These are phyloP conservation scores for Bocquillonia castaneifolia DNA, from an alignment of 441 rosid genomes.

Conservation along the genomic window DNA sequence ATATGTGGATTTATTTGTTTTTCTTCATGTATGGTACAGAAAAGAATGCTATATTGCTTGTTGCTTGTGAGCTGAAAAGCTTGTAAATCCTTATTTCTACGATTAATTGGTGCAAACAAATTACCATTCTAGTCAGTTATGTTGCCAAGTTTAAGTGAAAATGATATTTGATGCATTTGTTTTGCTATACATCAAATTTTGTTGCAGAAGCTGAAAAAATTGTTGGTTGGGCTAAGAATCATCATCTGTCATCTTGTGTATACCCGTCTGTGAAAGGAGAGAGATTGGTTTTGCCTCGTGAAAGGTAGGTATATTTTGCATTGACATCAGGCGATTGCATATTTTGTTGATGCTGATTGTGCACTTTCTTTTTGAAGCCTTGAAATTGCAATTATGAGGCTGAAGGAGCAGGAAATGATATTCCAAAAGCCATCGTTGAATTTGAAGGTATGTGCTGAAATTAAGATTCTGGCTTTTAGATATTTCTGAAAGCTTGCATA, in stretches of 20 bases:
- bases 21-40: not conserved
- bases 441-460: conserved; percentile 60
- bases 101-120: not conserved
- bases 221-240: conserved; percentile 96
- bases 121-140: not conserved
- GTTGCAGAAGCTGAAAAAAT: conserved; percentile 85
- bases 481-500: conserved; percentile 21
- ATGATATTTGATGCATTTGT: conserved; percentile 10
- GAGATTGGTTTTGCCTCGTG: conserved; percentile 64
- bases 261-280: conserved; percentile 68
- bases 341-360: conserved; percentile 25
- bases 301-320: conserved; percentile 43
- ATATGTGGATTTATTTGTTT: not conserved
- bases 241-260: conserved; percentile 58
- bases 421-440: conserved; percentile 57
- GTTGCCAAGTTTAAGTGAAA: not conserved
- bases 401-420: conserved; percentile 65
- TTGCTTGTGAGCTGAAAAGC: not conserved
- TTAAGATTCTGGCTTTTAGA: conserved; percentile 12
- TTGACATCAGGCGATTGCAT: conserved; percentile 13
- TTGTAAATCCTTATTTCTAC: not conserved
- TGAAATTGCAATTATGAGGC: conserved; percentile 67
- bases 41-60: not conserved
- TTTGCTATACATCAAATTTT: conserved; percentile 17
- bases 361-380: conserved; percentile 51